A percentile compares a stretch with the other conserved stretches of the same genome.
Conservation (phyloP, 805 yeast genomes). For the Wickerhamomyces pijperi region DNA sequence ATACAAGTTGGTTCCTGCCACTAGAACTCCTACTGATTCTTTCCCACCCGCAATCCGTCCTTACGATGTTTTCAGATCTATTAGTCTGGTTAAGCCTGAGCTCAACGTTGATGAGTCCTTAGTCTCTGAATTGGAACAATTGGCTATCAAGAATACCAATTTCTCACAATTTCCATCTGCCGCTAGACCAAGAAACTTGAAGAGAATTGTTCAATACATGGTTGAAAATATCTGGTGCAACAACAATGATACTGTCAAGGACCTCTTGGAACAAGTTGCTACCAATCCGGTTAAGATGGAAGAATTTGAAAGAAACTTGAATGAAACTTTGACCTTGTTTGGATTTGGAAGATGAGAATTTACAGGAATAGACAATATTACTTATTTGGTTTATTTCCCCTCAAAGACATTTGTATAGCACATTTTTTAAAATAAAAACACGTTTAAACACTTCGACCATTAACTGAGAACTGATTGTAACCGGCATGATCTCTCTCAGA, state of each 20-base stretch:
- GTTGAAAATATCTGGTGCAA: conserved; percentile 25
- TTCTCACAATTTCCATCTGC: conserved; percentile 23
- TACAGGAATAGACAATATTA: too few species aligned
- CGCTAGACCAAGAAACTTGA: conserved; percentile 21
- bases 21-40: not conserved
- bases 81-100: not conserved
- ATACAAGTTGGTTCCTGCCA: not conserved
- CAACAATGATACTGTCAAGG: conserved; percentile 11
- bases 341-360: conserved; percentile 19
- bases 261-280: conserved; percentile 7
- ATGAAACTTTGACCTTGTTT: conserved; percentile 13
- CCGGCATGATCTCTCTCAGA: too few species aligned
- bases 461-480: too few species aligned
- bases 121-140: conserved; percentile 14
- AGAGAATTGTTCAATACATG: conserved; percentile 23
- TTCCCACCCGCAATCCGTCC: not conserved
- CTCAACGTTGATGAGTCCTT: conserved; percentile 4
- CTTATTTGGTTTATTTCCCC: too few species aligned
- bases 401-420: too few species aligned
- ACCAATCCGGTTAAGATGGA: conserved; percentile 6
- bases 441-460: too few species aligned
- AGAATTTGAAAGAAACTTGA: conserved; percentile 8
- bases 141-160: conserved; percentile 21
- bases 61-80: not conserved
- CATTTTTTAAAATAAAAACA: too few species aligned